Evolutionary conservation across 345 rosid species (phyloP), one percentile per base, ranked within the genome.

Genomic region (Populus deltoides): DNA sequence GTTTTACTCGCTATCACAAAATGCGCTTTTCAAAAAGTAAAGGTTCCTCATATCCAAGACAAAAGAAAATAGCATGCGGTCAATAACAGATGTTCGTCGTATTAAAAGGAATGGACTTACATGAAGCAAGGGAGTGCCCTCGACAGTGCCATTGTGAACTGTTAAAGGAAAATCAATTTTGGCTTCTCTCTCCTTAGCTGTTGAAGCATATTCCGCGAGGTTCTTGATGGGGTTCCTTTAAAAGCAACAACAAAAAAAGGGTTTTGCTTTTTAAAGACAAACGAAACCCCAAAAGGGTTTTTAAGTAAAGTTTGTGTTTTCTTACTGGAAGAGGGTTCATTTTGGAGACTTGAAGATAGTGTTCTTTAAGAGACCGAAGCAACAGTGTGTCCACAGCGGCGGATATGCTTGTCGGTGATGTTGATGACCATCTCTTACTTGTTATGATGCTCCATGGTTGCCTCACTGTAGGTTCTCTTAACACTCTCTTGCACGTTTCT

Each of bases 261-360:
- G 25, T 57, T 57, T 57, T 22, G 11, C 2, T 33, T 36, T 38
- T 38, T 6, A 36, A 6, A 3, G 51, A 24, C 61, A 61, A 45
- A 39, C 3, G 61, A 29, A 71, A 71, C 74, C 35, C 17, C 39
- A 38, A 22, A 57, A 22, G 17, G 67, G 36, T 22, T 69, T 29
- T 43, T 8, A 59, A 39, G 18, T 2, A 33, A n/a, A 22, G 41
- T 35, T 22, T 20, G 10, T 6, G 43, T 36, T 15, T 10, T 27
- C 43, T 77, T 83, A 94, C 98, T 20, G 98, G 98, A 72, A 98
- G 98, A 85, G 95, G 97, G 41, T 87, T 90, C 98, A 92, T 92
- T 81, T 86, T 92, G 83, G 94, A 88, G 78, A 89, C 91, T 86
- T 94, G 95, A 2, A 86, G 85, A 83, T 90, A 92, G 89, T 94